Conservation (phyloP, 768 basidiomycete genomes). For the Suillus weaverae region DNA sequence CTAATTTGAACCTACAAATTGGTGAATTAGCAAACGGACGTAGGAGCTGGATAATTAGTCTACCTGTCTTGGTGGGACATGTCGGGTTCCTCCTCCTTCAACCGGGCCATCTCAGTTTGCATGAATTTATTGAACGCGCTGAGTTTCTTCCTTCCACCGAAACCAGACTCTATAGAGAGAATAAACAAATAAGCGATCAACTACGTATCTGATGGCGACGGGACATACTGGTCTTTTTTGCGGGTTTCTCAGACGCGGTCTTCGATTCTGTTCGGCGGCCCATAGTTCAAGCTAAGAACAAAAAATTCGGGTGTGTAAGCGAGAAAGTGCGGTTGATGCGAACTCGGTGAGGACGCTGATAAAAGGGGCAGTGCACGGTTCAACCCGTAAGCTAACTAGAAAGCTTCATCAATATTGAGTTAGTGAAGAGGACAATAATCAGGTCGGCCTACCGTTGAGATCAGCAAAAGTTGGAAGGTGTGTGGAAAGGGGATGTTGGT, state of each 20-base stretch:
- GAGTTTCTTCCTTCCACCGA: constrained; percentile 57
- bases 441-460: constrained; percentile 15
- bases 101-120: constrained; percentile 76
- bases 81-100: constrained; percentile 74
- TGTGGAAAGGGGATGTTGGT: constrained; percentile 26
- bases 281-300: constrained; percentile 34
- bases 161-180: constrained; percentile 48
- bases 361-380: constrained; percentile 29
- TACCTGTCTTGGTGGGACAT: constrained; percentile 76
- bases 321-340: constrained; percentile 14
- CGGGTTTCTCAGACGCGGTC: constrained; percentile 44
- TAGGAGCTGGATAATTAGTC: constrained; percentile 14
- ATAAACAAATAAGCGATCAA: constrained; percentile 18
- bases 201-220: constrained; percentile 16
- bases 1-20: constrained; percentile 60
- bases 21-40: constrained; percentile 7
- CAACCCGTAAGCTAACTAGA: constrained; percentile 8
- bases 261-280: constrained; percentile 44
- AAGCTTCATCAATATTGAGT: constrained; percentile 7
- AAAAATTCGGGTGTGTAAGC: constrained; percentile 6
- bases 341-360: constrained; percentile 28
- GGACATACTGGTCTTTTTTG: constrained; percentile 55
- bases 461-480: constrained; percentile 12
- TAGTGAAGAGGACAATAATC: constrained; percentile 7
- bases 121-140: constrained; percentile 80